Evolutionary conservation across 2,329 filamentous ascomycete species (phyloP), one percentile per base, ranked within the genome.

Genomic region (Xylariales sp.): DNA sequence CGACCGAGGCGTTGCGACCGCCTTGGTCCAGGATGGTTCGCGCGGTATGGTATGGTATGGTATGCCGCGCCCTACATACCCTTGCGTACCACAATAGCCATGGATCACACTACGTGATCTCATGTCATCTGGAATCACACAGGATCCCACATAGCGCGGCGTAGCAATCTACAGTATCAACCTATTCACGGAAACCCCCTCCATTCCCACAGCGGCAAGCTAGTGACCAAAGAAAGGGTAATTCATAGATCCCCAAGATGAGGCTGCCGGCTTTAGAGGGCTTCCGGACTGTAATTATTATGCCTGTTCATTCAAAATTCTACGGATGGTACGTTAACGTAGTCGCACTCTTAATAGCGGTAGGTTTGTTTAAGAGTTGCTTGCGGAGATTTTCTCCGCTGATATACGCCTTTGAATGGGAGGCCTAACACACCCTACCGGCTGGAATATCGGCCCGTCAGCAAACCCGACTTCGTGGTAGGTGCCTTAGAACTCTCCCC

Each of bases 391-490:
- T 2, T 28, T 58, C 62, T 52, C 57, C 61, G 56, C 48, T 50
- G 23, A 50, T 34, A 48, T 56, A 36, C 36, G 28, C 43, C n/a
- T 10, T 55, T 39, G 45, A 18, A 34, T 39, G 43, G 54, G 56
- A 53, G 5, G 8, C 18, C 12, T 23, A 59, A 7, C 54, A 54
- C n/a, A 41, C 56, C 60, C 9, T 48, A 52, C 55, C 59, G 39
- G 34, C 67, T 45, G 67, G 67, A 64, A 64, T 63, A 28, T 67
- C 67, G 67, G 67, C 60, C 67, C 67, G 67, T 52, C 45, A 59
- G 60, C 36, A 57, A 55, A 58, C 48, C 58, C 50, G 45, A 45
- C 59, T 34, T 64, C 55, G 5, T 32, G 55, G 67, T 61, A 67
- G 55, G 59, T 10, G 18, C 23, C 1, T n/a, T 5, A n/a, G 39